These are phyloP conservation scores for Solidago caesia DNA, from an alignment of 129 eudicot genomes.

Conservation along the genomic window DNA sequence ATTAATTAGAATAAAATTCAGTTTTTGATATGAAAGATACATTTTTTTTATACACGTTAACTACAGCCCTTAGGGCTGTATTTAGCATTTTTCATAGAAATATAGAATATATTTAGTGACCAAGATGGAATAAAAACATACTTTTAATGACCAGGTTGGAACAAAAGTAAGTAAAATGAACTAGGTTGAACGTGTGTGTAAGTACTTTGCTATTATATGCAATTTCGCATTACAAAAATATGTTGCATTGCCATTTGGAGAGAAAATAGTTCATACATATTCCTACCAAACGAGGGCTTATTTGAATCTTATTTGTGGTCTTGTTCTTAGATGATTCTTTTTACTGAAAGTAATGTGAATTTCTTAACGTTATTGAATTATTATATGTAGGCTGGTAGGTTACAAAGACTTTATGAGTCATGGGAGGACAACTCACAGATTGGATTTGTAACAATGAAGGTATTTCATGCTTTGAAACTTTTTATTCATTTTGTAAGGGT, in stretches of 20 bases:
- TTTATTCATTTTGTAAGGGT: not conserved
- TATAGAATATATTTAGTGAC: too few species aligned
- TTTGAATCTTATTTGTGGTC: not conserved
- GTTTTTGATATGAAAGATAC: too few species aligned
- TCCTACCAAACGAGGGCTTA: too few species aligned
- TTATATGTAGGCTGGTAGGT: conserved; percentile 55
- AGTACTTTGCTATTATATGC: not conserved
- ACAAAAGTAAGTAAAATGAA: too few species aligned
- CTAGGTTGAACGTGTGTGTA: not conserved
- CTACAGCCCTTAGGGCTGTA: too few species aligned
- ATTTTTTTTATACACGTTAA: too few species aligned
- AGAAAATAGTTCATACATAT: not conserved
- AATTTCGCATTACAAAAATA: too few species aligned
- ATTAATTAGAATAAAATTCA: too few species aligned
- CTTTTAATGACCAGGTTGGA: too few species aligned
- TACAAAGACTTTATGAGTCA: conserved; percentile 69
- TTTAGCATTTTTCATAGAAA: too few species aligned
- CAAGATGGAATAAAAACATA: too few species aligned
- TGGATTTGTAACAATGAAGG: conserved; percentile 93
- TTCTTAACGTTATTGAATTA: conserved; percentile 1
- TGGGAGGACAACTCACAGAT: conserved; percentile 95
- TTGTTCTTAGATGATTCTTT: not conserved
- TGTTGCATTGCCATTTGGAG: conserved; percentile 5
- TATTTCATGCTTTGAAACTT: conserved; percentile 23
- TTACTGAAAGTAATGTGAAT: not conserved